Base-by-base conservation (phyloP, 108 stramenopile genomes). In the Hondaea fermentalgiana region DNA sequence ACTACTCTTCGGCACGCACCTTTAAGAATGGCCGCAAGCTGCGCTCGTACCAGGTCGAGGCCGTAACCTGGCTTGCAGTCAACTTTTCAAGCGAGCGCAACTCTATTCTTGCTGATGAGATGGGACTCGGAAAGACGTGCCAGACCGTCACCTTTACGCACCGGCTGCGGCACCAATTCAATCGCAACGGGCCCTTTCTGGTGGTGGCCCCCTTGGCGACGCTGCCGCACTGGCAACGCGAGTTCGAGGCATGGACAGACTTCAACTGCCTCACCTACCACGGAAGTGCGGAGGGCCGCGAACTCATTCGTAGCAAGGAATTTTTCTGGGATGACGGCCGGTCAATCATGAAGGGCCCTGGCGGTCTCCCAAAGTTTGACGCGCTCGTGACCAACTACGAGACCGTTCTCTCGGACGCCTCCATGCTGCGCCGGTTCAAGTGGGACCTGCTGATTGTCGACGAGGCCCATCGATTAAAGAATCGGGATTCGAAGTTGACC, bases 361-460 rank as follows among this genome's bases (percentile, higher is more conserved):
- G 90, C 87, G 95, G 95, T 55, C 90, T 95, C 59, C 88, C 90
- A 72, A 49, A 92, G 59, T 99, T 97, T 96, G 97, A 99, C 92
- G 96, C 98, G 5, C 93, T 96, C 57, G 96, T 99, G 53, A 99
- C 99, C 6, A 98, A 98, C 5, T 99, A 99, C 90, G 99, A 99
- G 94, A 92, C 98, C 25, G 95, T 95, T 72, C 97, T 97, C 89
- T 92, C 94, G 21, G 99, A 99, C 76, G 92, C 93, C 71, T 94
- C 94, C 60, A 87, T 92, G 29, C 91, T 99, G 57, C 92, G 92
- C 87, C 93, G 95, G 87, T 96, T 99, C 90, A 94, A 96, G 3
- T 99, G 98, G 99, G 95, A 95, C 64, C 98, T 97, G 91, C 91
- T 99, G 55, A 94, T 99, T 88, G 98, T 99, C 87, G 99, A 99